Evolutionary conservation across 768 basidiomycete genomes (phyloP).

Genomic region (Suillus brevipes): DNA sequence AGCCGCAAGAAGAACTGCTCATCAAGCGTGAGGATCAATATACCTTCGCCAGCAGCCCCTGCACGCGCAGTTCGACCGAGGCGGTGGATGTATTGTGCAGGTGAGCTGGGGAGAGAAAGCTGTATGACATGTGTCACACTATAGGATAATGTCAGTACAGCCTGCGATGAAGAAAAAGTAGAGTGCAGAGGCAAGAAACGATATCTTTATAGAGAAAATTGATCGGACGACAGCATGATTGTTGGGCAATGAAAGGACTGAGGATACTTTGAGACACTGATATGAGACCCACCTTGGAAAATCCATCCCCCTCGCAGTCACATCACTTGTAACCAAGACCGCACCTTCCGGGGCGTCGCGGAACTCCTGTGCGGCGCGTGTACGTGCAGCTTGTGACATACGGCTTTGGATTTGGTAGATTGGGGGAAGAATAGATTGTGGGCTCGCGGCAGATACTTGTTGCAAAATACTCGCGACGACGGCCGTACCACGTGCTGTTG

Average conservation of each 20-base stretch:
- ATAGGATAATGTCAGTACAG: background rate
- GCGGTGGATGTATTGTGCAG: slow-evolving; percentile 79
- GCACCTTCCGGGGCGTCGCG: slow-evolving; percentile 40
- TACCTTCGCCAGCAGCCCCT: slow-evolving; percentile 59
- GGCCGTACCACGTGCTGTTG: slow-evolving; percentile 61
- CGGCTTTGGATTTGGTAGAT: slow-evolving; percentile 60
- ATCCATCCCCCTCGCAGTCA: slow-evolving; percentile 67
- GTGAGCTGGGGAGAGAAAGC: slow-evolving; percentile 63
- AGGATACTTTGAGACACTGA: background rate
- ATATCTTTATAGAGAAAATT: background rate
- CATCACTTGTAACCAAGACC: slow-evolving; percentile 54
- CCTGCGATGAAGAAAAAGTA: background rate
- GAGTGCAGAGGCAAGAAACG: background rate
- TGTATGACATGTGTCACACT: slow-evolving; percentile 63
- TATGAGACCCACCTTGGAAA: slow-evolving; percentile 49
- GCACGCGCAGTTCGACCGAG: slow-evolving; percentile 80
- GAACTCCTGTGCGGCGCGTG: slow-evolving; percentile 51
- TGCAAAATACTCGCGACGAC: slow-evolving; percentile 39
- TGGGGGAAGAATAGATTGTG: slow-evolving; percentile 33
- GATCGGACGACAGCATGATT: background rate
- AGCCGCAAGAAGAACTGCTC: slow-evolving; percentile 50
- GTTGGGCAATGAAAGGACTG: background rate
- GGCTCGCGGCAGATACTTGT: slow-evolving; percentile 13
- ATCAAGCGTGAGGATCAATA: slow-evolving; percentile 52
- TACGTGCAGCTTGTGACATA: slow-evolving; percentile 50